phyloP scores from a whole-genome alignment of 768 basidiomycete species.

The Termitomyces sp. region DNA sequence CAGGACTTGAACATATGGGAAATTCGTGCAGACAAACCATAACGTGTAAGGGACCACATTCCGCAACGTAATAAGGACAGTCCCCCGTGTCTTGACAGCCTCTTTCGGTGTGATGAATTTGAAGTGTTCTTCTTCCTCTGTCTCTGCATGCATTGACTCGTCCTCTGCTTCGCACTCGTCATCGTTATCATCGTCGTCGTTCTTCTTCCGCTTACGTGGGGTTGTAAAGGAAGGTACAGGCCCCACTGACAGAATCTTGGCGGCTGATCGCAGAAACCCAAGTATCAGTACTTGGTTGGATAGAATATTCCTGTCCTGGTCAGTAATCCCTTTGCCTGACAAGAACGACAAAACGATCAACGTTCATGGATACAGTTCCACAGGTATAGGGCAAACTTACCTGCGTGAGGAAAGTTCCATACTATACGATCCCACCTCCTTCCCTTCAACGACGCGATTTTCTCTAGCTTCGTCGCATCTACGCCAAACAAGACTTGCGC shows the following conservation, averaged over 20 bases:
- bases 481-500: slow-evolving; percentile 74
- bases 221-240: slow-evolving; percentile 41
- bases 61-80: slow-evolving; percentile 81
- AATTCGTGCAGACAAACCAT: slow-evolving; percentile 51
- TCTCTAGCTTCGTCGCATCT: slow-evolving; percentile 80
- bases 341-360: slow-evolving; percentile 4
- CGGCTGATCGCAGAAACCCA: slow-evolving; percentile 75
- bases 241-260: slow-evolving; percentile 57
- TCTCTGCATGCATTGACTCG: slow-evolving; percentile 20
- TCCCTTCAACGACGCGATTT: slow-evolving; percentile 51
- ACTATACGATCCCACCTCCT: slow-evolving; percentile 74
- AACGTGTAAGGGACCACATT: slow-evolving; percentile 84
- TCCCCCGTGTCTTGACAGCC: slow-evolving; percentile 47
- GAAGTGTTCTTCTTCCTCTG: slow-evolving; percentile 26
- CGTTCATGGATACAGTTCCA: neutral
- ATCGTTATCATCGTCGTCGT: slow-evolving; percentile 45
- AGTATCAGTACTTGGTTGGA: slow-evolving; percentile 85
- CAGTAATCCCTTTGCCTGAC: slow-evolving; percentile 82
- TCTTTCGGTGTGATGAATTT: slow-evolving; percentile 16
- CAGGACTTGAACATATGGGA: neutral
- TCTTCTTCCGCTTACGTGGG: slow-evolving; percentile 43
- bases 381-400: slow-evolving; percentile 33
- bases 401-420: slow-evolving; percentile 97
- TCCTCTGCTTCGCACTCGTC: slow-evolving; percentile 26
- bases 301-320: slow-evolving; percentile 90